These are phyloP conservation scores for Cytospora paraplurivora DNA, from an alignment of 2,329 filamentous ascomycete species.

Conservation along the genomic window DNA sequence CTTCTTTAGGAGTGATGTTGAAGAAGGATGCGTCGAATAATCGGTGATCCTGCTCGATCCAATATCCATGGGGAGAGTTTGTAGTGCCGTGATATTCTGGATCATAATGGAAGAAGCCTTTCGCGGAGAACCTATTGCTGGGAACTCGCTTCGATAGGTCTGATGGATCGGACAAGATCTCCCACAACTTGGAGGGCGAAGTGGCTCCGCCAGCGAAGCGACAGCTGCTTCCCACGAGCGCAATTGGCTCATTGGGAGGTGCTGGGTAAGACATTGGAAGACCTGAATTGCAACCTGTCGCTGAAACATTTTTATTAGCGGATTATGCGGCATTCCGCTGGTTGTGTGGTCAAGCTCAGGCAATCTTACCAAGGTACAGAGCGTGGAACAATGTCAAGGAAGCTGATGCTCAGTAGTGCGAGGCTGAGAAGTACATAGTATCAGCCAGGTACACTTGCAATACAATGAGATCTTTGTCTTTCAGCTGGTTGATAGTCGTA, in stretches of 20 bases:
- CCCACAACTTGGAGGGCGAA: conserved; percentile 38
- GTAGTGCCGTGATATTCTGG: conserved; percentile 40
- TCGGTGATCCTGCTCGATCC: conserved; percentile 37
- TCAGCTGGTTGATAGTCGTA: too few relatives aligned
- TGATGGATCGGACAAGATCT: conserved; percentile 34
- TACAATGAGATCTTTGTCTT: too few relatives aligned
- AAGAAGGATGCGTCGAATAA: conserved; percentile 44
- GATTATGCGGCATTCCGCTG: background rate
- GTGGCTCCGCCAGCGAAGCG: conserved; percentile 38
- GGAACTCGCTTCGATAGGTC: conserved; percentile 37
- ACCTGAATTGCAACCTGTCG: background rate
- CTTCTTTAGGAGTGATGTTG: conserved; percentile 42
- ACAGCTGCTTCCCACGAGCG: conserved; percentile 37
- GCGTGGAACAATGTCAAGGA: background rate
- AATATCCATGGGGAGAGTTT: conserved; percentile 39
- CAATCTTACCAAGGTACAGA: background rate
- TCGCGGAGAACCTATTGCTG: conserved; percentile 34
- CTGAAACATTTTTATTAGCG: background rate
- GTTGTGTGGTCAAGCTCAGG: background rate
- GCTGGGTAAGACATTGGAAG: conserved; percentile 24
- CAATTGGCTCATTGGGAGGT: conserved; percentile 34
- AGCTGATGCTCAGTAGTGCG: background rate
- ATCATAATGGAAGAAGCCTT: conserved; percentile 38
- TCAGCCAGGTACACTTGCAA: too few relatives aligned
- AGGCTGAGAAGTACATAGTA: too few relatives aligned